phyloP scores from a whole-genome alignment of 208 protist genomes.

The Trypanosoma boissoni region DNA sequence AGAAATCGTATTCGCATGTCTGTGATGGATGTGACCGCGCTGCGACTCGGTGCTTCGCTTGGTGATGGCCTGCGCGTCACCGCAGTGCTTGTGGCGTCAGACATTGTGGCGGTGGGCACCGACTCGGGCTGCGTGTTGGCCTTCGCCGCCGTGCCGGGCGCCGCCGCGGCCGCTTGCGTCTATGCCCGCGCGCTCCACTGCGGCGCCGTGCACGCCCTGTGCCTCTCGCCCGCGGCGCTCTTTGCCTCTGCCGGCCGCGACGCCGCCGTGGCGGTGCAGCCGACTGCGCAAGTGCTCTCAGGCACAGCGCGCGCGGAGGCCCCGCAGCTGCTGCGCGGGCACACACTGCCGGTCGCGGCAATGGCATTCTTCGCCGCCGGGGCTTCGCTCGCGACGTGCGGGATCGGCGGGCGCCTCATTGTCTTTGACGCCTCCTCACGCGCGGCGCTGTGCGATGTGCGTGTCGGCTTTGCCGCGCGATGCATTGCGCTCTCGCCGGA shows the following conservation, averaged over 20 bases:
- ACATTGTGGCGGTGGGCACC: constrained; percentile 28
- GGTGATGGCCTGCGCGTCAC: constrained; percentile 24
- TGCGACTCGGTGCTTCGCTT: constrained; percentile 9
- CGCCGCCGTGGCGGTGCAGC: constrained; percentile 46
- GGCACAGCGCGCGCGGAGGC: constrained; percentile 15
- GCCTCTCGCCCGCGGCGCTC: constrained; percentile 37
- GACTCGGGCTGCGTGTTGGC: constrained; percentile 27
- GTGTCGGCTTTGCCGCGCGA: constrained; percentile 43
- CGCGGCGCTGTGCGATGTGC: constrained; percentile 25
- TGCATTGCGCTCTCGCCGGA: constrained; percentile 52
- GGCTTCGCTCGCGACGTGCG: constrained; percentile 26
- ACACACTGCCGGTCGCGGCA: constrained; percentile 48
- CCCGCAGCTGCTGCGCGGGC: constrained; percentile 34
- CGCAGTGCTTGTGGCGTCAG: constrained; percentile 9
- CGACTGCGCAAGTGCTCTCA: constrained; percentile 30
- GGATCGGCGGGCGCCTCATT: constrained; percentile 29
- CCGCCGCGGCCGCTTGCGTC: constrained; percentile 19
- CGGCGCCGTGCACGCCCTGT: constrained; percentile 56
- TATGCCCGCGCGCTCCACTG: constrained; percentile 43
- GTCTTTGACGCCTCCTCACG: constrained; percentile 31
- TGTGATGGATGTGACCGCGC: constrained; percentile 8
- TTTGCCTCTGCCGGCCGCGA: constrained; percentile 72
- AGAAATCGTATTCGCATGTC: constrained; percentile 1
- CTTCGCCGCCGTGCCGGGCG: constrained; percentile 11
- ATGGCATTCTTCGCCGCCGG: constrained; percentile 35